Evolutionary conservation across 2,329 filamentous ascomycete species (phyloP).

Genomic region (Diplodia sapinea): DNA sequence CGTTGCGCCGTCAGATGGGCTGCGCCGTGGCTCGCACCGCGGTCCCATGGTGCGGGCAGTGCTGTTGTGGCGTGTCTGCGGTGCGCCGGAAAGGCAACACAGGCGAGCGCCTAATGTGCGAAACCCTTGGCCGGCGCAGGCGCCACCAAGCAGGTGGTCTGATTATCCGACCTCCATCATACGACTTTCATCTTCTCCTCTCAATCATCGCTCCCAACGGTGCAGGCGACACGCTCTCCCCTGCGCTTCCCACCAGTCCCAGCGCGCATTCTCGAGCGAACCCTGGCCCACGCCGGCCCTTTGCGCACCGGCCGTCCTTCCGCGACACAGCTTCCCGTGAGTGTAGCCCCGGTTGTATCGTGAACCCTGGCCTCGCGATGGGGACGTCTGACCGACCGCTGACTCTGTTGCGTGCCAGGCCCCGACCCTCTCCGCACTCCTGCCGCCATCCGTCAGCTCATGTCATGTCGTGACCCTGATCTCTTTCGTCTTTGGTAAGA

Average conservation of each 20-base stretch:
- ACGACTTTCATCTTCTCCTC: conserved; percentile 23
- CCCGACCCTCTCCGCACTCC: conserved; percentile 27
- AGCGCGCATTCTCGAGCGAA: conserved; percentile 26
- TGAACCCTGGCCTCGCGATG: conserved; percentile 27
- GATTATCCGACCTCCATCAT: conserved; percentile 25
- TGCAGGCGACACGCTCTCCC: conserved; percentile 29
- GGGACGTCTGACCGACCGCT: conserved; percentile 28
- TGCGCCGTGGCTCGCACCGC: not conserved
- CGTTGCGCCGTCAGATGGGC: not conserved
- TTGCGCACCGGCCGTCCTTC: conserved; percentile 23
- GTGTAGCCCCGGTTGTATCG: conserved; percentile 28
- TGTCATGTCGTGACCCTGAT: conserved; percentile 33
- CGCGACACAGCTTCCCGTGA: conserved; percentile 27
- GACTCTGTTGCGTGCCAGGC: conserved; percentile 29
- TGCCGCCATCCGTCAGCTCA: conserved; percentile 31
- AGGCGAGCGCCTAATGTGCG: conserved; percentile 11
- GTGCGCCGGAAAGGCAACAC: conserved; percentile 2
- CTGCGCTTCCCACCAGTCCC: conserved; percentile 27
- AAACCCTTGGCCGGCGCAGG: conserved; percentile 16
- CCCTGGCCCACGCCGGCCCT: conserved; percentile 28
- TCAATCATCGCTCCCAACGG: conserved; percentile 26
- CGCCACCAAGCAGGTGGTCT: conserved; percentile 22
- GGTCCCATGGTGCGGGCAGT: not conserved
- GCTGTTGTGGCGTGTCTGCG: conserved; percentile 3
- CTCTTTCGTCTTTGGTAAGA: conserved; percentile 36